Percentiles rank a stretch among this genome's conserved stretches.
These are phyloP conservation scores for Scytalidium lignicola DNA, from an alignment of 2,329 filamentous ascomycete genomes.

Conservation along the genomic window DNA sequence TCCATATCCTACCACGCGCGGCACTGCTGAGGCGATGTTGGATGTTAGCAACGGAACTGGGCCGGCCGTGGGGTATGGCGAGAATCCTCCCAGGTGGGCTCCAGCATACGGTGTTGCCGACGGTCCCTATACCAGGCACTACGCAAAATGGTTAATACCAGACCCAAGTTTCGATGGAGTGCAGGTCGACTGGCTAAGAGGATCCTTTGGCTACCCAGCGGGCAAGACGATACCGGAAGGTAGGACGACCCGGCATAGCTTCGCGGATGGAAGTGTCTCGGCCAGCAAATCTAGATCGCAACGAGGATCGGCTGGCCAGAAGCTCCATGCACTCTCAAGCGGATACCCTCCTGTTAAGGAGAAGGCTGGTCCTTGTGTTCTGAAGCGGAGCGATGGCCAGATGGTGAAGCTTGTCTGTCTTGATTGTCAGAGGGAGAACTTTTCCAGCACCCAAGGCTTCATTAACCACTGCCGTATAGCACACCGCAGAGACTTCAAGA, in stretches of 20 bases:
- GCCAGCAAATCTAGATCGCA: slow-evolving; percentile 49
- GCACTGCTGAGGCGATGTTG: slow-evolving; percentile 61
- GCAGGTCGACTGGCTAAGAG: slow-evolving; percentile 35
- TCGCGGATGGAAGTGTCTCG: slow-evolving; percentile 46
- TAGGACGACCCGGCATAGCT: slow-evolving; percentile 73
- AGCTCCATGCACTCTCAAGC: slow-evolving; percentile 63
- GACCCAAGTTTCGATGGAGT: slow-evolving; percentile 80
- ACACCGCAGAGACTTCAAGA: slow-evolving; percentile 89
- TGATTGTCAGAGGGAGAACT: slow-evolving; percentile 84
- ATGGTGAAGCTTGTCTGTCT: slow-evolving; percentile 87
- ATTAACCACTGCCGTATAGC: slow-evolving; percentile 98
- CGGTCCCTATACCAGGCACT: slow-evolving; percentile 90
- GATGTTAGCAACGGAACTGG: slow-evolving; percentile 72
- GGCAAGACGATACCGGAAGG: slow-evolving; percentile 54
- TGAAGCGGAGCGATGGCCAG: slow-evolving; percentile 80
- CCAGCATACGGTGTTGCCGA: slow-evolving; percentile 87
- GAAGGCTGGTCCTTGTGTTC: slow-evolving; percentile 74
- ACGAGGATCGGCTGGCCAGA: slow-evolving; percentile 54
- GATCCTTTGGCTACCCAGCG: slow-evolving; percentile 20
- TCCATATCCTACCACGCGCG: slow-evolving; percentile 72
- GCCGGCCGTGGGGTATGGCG: slow-evolving; percentile 59
- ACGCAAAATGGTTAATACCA: slow-evolving; percentile 90
- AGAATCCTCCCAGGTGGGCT: slow-evolving; percentile 68
- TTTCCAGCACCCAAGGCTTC: slow-evolving; percentile 96
- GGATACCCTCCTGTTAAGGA: slow-evolving; percentile 72